Conservation (phyloP, 768 basidiomycete species). For the Mycena vitilis region DNA sequence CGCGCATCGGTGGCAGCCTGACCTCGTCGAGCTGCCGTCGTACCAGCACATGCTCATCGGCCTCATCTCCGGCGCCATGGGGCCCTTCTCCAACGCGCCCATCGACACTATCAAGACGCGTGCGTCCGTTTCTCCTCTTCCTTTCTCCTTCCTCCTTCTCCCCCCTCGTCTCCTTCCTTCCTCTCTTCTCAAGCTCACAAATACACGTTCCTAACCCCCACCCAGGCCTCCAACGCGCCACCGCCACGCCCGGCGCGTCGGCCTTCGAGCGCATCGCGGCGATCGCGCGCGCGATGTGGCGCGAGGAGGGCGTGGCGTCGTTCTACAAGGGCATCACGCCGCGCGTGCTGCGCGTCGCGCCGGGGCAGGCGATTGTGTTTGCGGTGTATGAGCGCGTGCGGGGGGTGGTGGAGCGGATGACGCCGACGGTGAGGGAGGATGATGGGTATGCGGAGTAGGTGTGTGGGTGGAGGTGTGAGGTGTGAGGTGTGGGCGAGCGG, state of each 20-base stretch:
- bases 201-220: conserved; percentile 9
- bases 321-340: conserved; percentile 99
- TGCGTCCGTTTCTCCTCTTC: conserved; percentile 50
- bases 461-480: background rate
- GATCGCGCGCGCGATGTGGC: conserved; percentile 95
- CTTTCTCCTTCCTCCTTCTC: background rate
- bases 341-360: conserved; percentile 94
- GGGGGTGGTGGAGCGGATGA: conserved; percentile 75
- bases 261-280: conserved; percentile 82
- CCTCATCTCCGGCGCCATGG: conserved; percentile 96
- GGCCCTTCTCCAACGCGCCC: conserved; percentile 97
- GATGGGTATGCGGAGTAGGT: conserved; percentile 74
- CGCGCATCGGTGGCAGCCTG: conserved; percentile 82
- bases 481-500: no score
- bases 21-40: conserved; percentile 82
- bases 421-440: conserved; percentile 65
- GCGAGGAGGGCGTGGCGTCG: conserved; percentile 84
- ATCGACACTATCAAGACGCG: conserved; percentile 96
- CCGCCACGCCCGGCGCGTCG: conserved; percentile 76
- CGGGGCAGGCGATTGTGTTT: conserved; percentile 97
- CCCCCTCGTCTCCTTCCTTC: conserved; percentile 1
- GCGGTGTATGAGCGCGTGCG: conserved; percentile 96
- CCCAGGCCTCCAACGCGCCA: conserved; percentile 86
- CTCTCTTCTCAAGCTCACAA: background rate
- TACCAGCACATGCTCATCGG: conserved; percentile 98